Evolutionary conservation across 768 basidiomycete genomes (phyloP).

Genomic region (Naematelia encephala): DNA sequence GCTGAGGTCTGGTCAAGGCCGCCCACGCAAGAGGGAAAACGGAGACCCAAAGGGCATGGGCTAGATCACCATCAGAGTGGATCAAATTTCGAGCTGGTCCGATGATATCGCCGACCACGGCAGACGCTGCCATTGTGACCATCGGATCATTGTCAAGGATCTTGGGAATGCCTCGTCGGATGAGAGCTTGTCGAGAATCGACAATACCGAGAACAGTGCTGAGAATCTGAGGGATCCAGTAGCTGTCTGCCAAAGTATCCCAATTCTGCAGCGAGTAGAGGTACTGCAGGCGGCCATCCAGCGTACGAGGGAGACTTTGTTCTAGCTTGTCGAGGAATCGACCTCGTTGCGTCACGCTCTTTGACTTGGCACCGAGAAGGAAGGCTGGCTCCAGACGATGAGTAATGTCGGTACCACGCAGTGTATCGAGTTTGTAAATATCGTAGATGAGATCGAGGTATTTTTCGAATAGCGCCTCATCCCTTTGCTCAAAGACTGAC

Average conservation of each 20-base stretch:
- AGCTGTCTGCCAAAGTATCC: slow-evolving; percentile 85
- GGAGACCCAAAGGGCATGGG: slow-evolving; percentile 81
- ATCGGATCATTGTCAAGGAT: slow-evolving; percentile 27
- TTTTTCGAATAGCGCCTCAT: slow-evolving; percentile 70
- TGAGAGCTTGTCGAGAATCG: slow-evolving; percentile 48
- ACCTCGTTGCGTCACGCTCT: slow-evolving; percentile 72
- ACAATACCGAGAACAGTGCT: slow-evolving; percentile 81
- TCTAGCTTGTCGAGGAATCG: slow-evolving; percentile 88
- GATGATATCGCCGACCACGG: slow-evolving; percentile 57
- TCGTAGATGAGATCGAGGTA: slow-evolving; percentile 88
- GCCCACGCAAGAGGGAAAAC: slow-evolving; percentile 83
- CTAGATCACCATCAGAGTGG: slow-evolving; percentile 70
- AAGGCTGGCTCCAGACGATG: slow-evolving; percentile 89
- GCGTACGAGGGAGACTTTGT: slow-evolving; percentile 75
- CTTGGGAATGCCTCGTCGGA: slow-evolving; percentile 19
- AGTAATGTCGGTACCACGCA: slow-evolving; percentile 90
- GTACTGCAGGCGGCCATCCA: slow-evolving; percentile 78
- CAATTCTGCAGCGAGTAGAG: slow-evolving; percentile 90
- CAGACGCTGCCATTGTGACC: slow-evolving; percentile 15
- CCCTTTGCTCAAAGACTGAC: slow-evolving; percentile 68
- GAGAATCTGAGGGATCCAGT: slow-evolving; percentile 90
- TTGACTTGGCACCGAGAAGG: slow-evolving; percentile 81
- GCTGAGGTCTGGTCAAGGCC: slow-evolving; percentile 79
- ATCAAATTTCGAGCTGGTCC: slow-evolving; percentile 76
- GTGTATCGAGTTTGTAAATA: slow-evolving; percentile 80